A percentile compares a stretch with the other conserved stretches of the same genome.
phyloP scores from a whole-genome alignment of 2,329 filamentous ascomycete genomes.

The Talaromyces rugulosus region DNA sequence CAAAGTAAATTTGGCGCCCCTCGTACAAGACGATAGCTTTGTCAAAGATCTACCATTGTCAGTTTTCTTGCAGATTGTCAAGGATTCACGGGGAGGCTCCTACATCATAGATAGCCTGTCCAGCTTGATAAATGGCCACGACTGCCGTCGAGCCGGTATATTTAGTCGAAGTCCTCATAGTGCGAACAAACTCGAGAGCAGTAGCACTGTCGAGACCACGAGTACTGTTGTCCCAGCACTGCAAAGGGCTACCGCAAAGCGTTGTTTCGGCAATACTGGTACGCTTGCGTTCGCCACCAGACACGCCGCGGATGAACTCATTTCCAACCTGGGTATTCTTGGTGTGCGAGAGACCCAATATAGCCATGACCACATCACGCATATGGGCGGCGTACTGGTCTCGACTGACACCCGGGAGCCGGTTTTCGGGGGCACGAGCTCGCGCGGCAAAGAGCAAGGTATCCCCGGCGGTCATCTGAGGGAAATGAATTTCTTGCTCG shows the following conservation, averaged over 20 bases:
- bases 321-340: conserved; percentile 46
- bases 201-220: conserved; percentile 52
- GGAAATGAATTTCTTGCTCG: conserved; percentile 67
- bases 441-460: conserved; percentile 73
- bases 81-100: not conserved
- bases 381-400: conserved; percentile 41
- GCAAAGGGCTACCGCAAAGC: conserved; percentile 44
- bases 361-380: conserved; percentile 44
- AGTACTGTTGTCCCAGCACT: conserved; percentile 48
- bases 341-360: conserved; percentile 49
- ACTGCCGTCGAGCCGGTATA: conserved; percentile 48
- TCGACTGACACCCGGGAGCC: conserved; percentile 38
- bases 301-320: conserved; percentile 59
- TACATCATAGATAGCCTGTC: conserved; percentile 48
- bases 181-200: conserved; percentile 54
- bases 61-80: not conserved
- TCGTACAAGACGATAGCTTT: conserved; percentile 71
- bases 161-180: conserved; percentile 48
- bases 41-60: conserved; percentile 55
- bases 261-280: conserved; percentile 56
- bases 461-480: conserved; percentile 71
- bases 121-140: conserved; percentile 55
- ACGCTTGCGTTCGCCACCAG: conserved; percentile 58
- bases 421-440: conserved; percentile 50
- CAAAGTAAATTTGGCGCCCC: conserved; percentile 74